Conservation (phyloP, 495 filamentous ascomycete species). For the Aspergillus carlsbadensis region DNA sequence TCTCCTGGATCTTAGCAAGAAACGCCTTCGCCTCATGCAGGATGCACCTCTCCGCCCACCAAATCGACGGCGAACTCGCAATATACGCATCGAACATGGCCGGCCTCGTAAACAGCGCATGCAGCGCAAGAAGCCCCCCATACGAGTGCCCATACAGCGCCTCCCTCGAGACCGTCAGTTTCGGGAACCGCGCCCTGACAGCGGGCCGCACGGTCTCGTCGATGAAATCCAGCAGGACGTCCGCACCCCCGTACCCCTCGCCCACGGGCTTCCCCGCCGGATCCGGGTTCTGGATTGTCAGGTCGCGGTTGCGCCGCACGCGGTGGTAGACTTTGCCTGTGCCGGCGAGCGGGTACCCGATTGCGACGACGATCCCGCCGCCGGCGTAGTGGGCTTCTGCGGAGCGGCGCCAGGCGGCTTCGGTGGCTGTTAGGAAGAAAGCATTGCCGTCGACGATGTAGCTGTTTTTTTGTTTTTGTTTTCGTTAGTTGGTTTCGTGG, state of each 20-base stretch:
- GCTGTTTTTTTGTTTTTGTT: constrained; percentile 6
- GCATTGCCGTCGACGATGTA: constrained; percentile 32
- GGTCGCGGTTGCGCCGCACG: constrained; percentile 19
- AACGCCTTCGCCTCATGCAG: constrained; percentile 18
- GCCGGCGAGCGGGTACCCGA: constrained; percentile 24
- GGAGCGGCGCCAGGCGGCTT: constrained; percentile 23
- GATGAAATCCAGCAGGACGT: constrained; percentile 28
- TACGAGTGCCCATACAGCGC: constrained; percentile 29
- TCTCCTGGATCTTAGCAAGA: constrained; percentile 5
- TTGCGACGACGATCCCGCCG: constrained; percentile 26
- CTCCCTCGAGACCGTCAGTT: constrained; percentile 13
- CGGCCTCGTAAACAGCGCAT: constrained; percentile 26
- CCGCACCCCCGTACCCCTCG: constrained; percentile 21
- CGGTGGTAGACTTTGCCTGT: constrained; percentile 21
- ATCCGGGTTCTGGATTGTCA: constrained; percentile 21
- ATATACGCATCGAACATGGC: constrained; percentile 25
- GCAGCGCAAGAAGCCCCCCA: constrained; percentile 25
- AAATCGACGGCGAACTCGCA: constrained; percentile 27
- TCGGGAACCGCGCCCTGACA: constrained; percentile 19
- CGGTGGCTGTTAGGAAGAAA: constrained; percentile 29
- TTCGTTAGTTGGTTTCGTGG: not conserved
- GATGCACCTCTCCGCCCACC: constrained; percentile 25
- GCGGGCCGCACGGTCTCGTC: constrained; percentile 17
- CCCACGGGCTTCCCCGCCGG: not conserved
- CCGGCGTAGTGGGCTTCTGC: constrained; percentile 18